Conservation (phyloP, 139 green algal species). For the Tetradesmus lagerheimii region DNA sequence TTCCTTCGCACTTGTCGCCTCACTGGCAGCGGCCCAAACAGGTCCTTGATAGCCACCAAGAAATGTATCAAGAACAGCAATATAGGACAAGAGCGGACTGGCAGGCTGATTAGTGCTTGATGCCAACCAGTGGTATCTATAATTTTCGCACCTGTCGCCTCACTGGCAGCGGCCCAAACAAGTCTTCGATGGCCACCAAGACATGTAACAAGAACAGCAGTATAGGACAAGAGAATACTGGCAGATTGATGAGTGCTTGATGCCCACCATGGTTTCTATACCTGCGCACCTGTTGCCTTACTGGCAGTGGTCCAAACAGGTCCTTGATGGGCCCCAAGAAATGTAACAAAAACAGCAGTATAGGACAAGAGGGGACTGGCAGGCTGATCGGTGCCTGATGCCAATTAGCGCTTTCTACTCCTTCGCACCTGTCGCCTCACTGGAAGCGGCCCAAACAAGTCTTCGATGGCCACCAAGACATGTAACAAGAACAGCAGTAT, state of each 20-base stretch:
- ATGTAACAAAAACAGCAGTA: no score
- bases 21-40: constrained; percentile 95
- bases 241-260: no score
- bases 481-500: not conserved
- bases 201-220: not conserved
- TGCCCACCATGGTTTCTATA: no score
- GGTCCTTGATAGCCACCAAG: constrained; percentile 81
- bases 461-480: constrained; percentile 74
- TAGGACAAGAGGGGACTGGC: no score
- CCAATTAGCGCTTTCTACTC: no score
- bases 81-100: no score
- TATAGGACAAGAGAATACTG: not conserved
- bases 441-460: constrained; percentile 92
- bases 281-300: constrained; percentile 63
- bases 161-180: constrained; percentile 94
- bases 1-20: constrained; percentile 45
- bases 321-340: constrained; percentile 78
- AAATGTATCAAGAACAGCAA: not conserved
- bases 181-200: constrained; percentile 78
- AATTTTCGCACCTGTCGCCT: constrained; percentile 71
- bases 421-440: constrained; percentile 84
- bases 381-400: no score
- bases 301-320: constrained; percentile 92
- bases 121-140: not conserved
- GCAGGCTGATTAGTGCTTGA: no score